Percentiles rank a stretch among this genome's conserved stretches.
These are phyloP conservation scores for Choanephora cucurbitarum DNA, from an alignment of 371 early-diverging fungal genomes.

Conservation along the genomic window DNA sequence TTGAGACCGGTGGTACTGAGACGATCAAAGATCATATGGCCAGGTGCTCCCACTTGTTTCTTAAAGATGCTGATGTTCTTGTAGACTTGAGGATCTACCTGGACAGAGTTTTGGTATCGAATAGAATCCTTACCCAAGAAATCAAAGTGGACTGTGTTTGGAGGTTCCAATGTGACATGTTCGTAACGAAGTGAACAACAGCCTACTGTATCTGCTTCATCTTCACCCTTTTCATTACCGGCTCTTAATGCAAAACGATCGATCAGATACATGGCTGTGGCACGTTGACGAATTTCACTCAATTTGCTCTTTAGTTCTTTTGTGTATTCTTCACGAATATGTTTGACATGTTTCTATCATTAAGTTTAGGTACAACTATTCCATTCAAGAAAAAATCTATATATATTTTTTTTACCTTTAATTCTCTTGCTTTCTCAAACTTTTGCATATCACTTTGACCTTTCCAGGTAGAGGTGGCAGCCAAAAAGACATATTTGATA, in stretches of 20 bases:
- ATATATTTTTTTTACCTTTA: constrained; percentile 70
- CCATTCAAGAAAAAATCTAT: too few relatives aligned
- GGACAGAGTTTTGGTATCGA: constrained; percentile 87
- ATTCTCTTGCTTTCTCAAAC: constrained; percentile 92
- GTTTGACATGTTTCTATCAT: constrained; percentile 62
- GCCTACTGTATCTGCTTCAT: constrained; percentile 98
- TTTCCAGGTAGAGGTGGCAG: constrained; percentile 91
- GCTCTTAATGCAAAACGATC: constrained; percentile 95
- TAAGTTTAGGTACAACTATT: background rate
- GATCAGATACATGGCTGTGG: constrained; percentile 95
- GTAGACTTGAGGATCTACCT: constrained; percentile 86
- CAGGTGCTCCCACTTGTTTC: constrained; percentile 59
- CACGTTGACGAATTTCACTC: constrained; percentile 86
- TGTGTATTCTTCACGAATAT: constrained; percentile 80
- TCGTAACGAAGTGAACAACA: constrained; percentile 96
- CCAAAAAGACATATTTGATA: constrained; percentile 93
- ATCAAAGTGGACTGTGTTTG: constrained; percentile 85
- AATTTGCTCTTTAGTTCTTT: constrained; percentile 75
- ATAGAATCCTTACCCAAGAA: constrained; percentile 98
- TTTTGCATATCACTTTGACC: constrained; percentile 95
- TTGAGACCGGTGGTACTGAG: constrained; percentile 81
- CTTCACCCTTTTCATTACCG: constrained; percentile 97
- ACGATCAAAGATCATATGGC: constrained; percentile 88
- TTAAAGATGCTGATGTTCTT: constrained; percentile 92
- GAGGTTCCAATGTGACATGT: constrained; percentile 82